Conservation (phyloP, 2,329 filamentous ascomycete species). For the Paecilomyces sp. region DNA sequence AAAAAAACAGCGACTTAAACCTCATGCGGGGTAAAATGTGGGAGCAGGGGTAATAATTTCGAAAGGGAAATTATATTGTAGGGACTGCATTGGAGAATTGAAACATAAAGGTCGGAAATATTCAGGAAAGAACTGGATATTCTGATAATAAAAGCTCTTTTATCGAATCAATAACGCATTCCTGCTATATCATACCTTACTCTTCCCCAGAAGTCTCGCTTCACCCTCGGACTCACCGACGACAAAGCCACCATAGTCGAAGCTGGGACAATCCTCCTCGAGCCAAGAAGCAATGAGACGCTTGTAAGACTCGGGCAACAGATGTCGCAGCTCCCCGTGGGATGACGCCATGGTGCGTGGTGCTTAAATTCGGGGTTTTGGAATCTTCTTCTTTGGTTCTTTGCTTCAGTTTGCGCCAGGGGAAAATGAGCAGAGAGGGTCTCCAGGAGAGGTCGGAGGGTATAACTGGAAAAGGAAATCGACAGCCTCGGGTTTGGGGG, state of each 20-base stretch:
- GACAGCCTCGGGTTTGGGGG: not conserved
- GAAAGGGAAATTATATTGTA: not conserved
- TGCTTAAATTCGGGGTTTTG: constrained; percentile 8
- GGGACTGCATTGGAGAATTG: not conserved
- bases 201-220: constrained; percentile 51
- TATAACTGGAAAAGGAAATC: not conserved
- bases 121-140: not conserved
- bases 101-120: not conserved
- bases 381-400: not conserved
- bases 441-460: not conserved
- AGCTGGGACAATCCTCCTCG: constrained; percentile 90
- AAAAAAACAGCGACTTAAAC: not conserved
- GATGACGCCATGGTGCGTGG: constrained; percentile 44
- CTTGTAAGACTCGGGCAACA: constrained; percentile 82
- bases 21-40: not conserved
- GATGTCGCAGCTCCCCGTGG: constrained; percentile 58
- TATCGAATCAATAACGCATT: no score
- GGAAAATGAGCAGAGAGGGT: not conserved
- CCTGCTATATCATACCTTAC: constrained; percentile 32
- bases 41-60: not conserved
- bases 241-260: constrained; percentile 96
- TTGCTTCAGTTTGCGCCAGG: not conserved
- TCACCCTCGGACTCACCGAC: constrained; percentile 56
- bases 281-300: constrained; percentile 75
- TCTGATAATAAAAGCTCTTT: no score